Base-by-base conservation (phyloP, 2,329 filamentous ascomycete genomes). In the Pseudogymnoascus sp. region DNA sequence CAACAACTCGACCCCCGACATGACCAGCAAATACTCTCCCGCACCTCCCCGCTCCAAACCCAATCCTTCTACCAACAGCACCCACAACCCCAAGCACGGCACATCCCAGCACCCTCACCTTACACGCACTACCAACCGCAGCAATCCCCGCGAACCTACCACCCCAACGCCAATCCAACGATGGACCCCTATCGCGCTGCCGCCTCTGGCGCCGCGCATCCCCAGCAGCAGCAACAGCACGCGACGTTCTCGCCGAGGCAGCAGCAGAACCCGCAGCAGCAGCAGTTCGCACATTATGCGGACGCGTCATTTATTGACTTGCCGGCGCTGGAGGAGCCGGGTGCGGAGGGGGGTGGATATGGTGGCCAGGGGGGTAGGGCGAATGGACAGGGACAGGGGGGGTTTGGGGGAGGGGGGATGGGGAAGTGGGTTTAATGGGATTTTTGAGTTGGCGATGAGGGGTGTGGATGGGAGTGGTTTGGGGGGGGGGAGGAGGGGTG, bases 1-100 rank as follows among this genome's bases (percentile, higher is more conserved):
- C 67, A 50, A 61, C 64, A 11, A 56, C 31, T 33, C 14, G 26
- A 31, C 26, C 31, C 24, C 21, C 50, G 31, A 10, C 31, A 56
- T 14, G 31, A 56, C 24, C 50, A n/a, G 6, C 31, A 33, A n/a
- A 14, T 29, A 3, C 50, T 29, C 1, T n/a, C 40, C 40, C 40
- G 40, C 40, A 21, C 40, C 40, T 44, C 40, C 16, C 40, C 40
- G 4, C 38, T 44, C 19, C 40, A 44, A 44, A 13, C 40, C 16
- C 40, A 50, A 21, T n/a, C 31, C 24, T 56, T 29, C 50, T 56
- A 56, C 50, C 50, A 56, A 33, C 50, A 24, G 11, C 50, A 56
- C 13, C 24, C 24, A 3, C 50, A 56, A 8, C 14, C 50, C 3
- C 50, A 56, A 56, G 7, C 24, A 31, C 24, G 24, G 11, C 24